Evolutionary conservation across 2,329 filamentous ascomycete species (phyloP).

Genomic region (Clarireedia hainanense): DNA sequence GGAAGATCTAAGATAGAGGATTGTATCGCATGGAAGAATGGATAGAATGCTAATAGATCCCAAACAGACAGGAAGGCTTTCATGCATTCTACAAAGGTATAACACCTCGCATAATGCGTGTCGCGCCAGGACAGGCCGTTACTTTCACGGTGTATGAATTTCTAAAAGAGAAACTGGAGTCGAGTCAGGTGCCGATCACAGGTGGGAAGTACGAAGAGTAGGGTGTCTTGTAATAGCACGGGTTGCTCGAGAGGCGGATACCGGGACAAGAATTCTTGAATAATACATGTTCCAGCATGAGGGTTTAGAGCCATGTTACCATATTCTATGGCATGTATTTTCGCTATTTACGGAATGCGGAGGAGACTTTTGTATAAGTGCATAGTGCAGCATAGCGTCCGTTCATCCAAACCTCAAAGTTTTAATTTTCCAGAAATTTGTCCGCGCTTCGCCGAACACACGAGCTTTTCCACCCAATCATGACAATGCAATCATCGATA

Average conservation of each 20-base stretch:
- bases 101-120: slow-evolving; percentile 93
- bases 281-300: too few relatives aligned
- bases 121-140: slow-evolving; percentile 86
- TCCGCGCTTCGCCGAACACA: neutral
- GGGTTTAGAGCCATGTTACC: neutral
- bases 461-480: neutral
- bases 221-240: neutral
- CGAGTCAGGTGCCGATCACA: slow-evolving; percentile 47
- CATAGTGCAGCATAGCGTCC: slow-evolving; percentile 16
- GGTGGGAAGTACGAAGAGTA: slow-evolving; percentile 63
- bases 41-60: neutral
- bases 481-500: neutral
- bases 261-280: neutral
- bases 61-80: slow-evolving; percentile 72
- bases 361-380: neutral
- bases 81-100: slow-evolving; percentile 99
- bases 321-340: neutral
- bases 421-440: neutral
- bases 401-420: slow-evolving; percentile 2
- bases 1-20: too few relatives aligned
- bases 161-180: slow-evolving; percentile 65
- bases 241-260: too few relatives aligned
- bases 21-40: neutral
- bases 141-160: slow-evolving; percentile 72
- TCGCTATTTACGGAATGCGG: neutral